Conservation (phyloP, 495 filamentous ascomycete species). For the Viridothelium virens region DNA sequence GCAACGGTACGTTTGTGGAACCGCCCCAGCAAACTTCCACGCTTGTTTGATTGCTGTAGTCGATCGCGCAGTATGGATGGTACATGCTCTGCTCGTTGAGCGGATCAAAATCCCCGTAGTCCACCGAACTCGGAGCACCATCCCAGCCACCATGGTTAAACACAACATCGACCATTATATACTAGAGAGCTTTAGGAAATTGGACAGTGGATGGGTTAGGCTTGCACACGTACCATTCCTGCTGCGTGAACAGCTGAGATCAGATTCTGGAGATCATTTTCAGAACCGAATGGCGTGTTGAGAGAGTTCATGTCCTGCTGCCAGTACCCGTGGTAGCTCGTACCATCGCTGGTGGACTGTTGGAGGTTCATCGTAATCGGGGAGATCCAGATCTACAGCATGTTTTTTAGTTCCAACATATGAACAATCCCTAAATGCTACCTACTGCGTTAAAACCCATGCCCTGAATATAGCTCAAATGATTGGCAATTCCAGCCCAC, state of each 20-base stretch:
- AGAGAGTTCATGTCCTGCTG: constrained; percentile 16
- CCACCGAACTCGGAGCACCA: constrained; percentile 46
- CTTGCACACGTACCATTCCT: constrained; percentile 41
- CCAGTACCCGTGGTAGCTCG: constrained; percentile 19
- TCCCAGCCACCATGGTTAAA: constrained; percentile 64
- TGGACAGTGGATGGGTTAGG: too few relatives aligned
- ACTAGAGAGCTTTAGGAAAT: background rate
- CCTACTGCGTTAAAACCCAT: constrained; percentile 38
- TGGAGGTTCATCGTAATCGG: constrained; percentile 58
- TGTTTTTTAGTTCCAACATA: background rate
- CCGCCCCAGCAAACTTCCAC: constrained; percentile 55
- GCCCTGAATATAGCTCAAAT: constrained; percentile 20
- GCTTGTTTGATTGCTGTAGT: constrained; percentile 47
- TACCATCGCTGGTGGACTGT: constrained; percentile 16
- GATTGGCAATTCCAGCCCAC: constrained; percentile 19
- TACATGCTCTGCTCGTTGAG: constrained; percentile 58
- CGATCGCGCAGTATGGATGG: constrained; percentile 56
- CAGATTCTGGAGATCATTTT: background rate
- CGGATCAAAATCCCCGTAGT: constrained; percentile 54
- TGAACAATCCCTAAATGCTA: too few relatives aligned
- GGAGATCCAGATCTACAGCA: constrained; percentile 58
- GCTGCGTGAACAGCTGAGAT: constrained; percentile 29
- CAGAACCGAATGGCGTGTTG: background rate
- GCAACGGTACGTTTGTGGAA: constrained; percentile 51
- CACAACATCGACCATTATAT: constrained; percentile 22